phyloP scores from a whole-genome alignment of 192 early-diverging fungal species.

The Coemansia asiatica region DNA sequence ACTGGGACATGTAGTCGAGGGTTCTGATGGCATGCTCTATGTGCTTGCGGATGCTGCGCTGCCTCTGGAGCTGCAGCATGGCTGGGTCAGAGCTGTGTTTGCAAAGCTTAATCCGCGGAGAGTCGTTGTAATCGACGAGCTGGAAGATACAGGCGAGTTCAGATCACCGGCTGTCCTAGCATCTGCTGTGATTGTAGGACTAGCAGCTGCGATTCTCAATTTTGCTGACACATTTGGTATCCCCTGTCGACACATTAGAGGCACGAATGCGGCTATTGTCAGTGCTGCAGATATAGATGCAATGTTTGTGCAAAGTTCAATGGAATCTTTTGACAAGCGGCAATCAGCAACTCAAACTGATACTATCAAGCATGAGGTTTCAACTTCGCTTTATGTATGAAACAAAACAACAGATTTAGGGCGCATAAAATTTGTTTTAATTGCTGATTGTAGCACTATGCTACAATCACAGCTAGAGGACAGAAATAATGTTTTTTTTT shows the following conservation, averaged over 20 bases:
- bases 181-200: slow-evolving; percentile 23
- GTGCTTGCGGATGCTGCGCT: slow-evolving; percentile 17
- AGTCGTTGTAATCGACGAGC: slow-evolving; percentile 23
- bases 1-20: slow-evolving; percentile 23
- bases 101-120: slow-evolving; percentile 16
- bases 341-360: background rate
- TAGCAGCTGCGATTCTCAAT: slow-evolving; percentile 47
- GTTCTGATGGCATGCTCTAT: slow-evolving; percentile 3
- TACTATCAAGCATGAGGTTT: slow-evolving; percentile 16
- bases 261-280: background rate
- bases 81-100: slow-evolving; percentile 30
- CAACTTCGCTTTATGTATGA: slow-evolving; percentile 35
- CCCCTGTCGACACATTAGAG: slow-evolving; percentile 31
- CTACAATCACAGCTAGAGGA: no score
- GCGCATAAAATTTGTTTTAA: background rate
- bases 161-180: slow-evolving; percentile 46
- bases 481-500: no score
- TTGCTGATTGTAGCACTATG: no score
- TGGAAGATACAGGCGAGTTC: slow-evolving; percentile 15
- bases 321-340: background rate
- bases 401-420: slow-evolving; percentile 6
- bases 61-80: slow-evolving; percentile 41
- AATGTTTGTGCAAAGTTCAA: slow-evolving; percentile 19
- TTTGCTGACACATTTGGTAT: slow-evolving; percentile 28
- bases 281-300: slow-evolving; percentile 9